A percentile compares a stretch with the other conserved stretches of the same genome.
phyloP scores from a whole-genome alignment of 2,329 filamentous ascomycete genomes.

The Claviceps monticola region DNA sequence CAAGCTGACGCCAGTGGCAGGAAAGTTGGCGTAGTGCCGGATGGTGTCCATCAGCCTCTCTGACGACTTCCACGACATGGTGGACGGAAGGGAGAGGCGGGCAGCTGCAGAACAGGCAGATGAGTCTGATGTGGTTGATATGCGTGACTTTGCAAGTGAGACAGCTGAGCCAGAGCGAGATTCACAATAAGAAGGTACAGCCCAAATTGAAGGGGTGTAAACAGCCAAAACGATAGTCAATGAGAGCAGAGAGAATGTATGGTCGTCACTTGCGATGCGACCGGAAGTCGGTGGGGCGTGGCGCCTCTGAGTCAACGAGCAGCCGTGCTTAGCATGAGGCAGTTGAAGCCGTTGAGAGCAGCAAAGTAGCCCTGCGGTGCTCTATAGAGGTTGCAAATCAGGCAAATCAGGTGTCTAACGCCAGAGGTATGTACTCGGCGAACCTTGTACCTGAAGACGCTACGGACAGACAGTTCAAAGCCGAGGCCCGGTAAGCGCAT shows the following conservation, averaged over 20 bases:
- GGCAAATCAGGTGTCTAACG: background rate
- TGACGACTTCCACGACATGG: conserved; percentile 88
- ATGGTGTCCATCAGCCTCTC: conserved; percentile 92
- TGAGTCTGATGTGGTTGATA: background rate
- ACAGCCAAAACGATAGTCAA: background rate
- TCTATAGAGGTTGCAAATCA: background rate
- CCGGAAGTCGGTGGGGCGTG: conserved; percentile 8
- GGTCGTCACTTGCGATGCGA: background rate
- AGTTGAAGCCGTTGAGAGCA: conserved; percentile 1
- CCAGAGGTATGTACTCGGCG: too few species aligned
- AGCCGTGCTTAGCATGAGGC: background rate
- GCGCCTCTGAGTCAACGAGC: conserved; percentile 11
- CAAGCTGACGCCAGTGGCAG: conserved; percentile 88
- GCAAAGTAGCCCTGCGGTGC: conserved; percentile 9
- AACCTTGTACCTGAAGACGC: too few species aligned
- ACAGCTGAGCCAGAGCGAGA: background rate
- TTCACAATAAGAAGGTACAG: background rate
- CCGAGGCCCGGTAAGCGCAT: conserved; percentile 4
- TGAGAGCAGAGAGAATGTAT: background rate
- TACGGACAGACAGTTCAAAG: background rate
- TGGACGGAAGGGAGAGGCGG: conserved; percentile 12
- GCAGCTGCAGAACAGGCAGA: background rate
- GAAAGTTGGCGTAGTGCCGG: conserved; percentile 92
- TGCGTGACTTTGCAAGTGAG: background rate
- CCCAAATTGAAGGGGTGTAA: background rate